Percentiles rank a stretch among this genome's conserved stretches.
These are phyloP conservation scores for Luvunga scandens DNA, from an alignment of 345 rosid species.

Conservation along the genomic window DNA sequence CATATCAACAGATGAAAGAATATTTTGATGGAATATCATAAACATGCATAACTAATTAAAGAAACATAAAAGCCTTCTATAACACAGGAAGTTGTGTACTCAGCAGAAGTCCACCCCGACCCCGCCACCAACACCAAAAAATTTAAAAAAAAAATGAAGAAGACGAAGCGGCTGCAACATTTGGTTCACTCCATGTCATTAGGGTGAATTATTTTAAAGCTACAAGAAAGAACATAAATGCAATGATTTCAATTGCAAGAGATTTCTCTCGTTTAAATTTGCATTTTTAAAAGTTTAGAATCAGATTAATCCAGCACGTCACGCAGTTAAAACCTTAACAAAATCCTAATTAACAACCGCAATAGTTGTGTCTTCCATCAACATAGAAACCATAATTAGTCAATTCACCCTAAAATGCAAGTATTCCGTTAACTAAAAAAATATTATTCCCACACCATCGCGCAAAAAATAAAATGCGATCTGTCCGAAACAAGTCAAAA, in stretches of 20 bases:
- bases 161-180: neutral
- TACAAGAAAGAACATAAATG: neutral
- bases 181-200: neutral
- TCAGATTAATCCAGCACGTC: neutral
- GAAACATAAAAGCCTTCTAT: neutral
- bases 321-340: neutral
- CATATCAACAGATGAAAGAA: slow-evolving; percentile 4
- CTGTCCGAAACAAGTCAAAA: neutral
- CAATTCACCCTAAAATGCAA: neutral
- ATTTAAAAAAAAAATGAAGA: neutral
- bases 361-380: neutral
- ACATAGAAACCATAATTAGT: neutral
- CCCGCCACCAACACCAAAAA: neutral
- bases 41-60: neutral
- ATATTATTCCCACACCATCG: neutral
- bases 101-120: too few species aligned
- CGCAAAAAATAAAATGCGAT: neutral
- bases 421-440: neutral
- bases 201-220: neutral
- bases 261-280: neutral
- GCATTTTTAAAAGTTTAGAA: neutral
- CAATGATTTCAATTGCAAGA: neutral
- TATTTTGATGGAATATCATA: neutral
- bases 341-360: neutral
- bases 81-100: neutral